Percentiles rank a stretch among this genome's conserved stretches.
phyloP scores from a whole-genome alignment of 2,329 filamentous ascomycete species.

The Beauveria caledonica region DNA sequence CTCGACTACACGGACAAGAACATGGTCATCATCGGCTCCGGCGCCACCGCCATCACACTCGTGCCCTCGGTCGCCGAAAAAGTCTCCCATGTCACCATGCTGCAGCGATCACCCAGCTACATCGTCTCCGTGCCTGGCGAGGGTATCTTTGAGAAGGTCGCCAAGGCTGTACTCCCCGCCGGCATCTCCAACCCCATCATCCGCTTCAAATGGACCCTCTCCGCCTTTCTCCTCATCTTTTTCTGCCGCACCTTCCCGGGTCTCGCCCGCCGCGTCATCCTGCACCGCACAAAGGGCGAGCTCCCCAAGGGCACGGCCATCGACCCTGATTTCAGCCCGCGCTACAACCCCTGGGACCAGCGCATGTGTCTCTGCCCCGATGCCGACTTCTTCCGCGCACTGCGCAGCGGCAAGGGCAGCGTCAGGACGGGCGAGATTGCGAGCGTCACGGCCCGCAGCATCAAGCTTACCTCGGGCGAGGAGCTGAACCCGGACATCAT shows the following conservation, averaged over 20 bases:
- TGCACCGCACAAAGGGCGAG: slow-evolving; percentile 34
- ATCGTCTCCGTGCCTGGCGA: slow-evolving; percentile 42
- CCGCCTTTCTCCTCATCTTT: neutral
- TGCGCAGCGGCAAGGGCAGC: slow-evolving; percentile 28
- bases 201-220: slow-evolving; percentile 24
- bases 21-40: slow-evolving; percentile 65
- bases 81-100: slow-evolving; percentile 63
- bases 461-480: slow-evolving; percentile 38
- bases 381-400: slow-evolving; percentile 46
- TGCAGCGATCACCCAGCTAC: slow-evolving; percentile 72
- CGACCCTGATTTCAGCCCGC: slow-evolving; percentile 56
- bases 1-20: slow-evolving; percentile 59
- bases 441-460: slow-evolving; percentile 38
- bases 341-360: slow-evolving; percentile 64
- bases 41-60: slow-evolving; percentile 72
- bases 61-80: slow-evolving; percentile 60
- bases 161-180: slow-evolving; percentile 37
- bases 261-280: slow-evolving; percentile 22
- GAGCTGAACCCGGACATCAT: slow-evolving; percentile 57
- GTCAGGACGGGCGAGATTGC: slow-evolving; percentile 46
- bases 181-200: slow-evolving; percentile 38
- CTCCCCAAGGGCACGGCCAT: slow-evolving; percentile 47
- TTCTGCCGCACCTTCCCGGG: slow-evolving; percentile 35
- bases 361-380: slow-evolving; percentile 60
- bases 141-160: slow-evolving; percentile 26